Base-by-base conservation (phyloP, 2,329 filamentous ascomycete species). In the Sphaceloma murrayae region DNA sequence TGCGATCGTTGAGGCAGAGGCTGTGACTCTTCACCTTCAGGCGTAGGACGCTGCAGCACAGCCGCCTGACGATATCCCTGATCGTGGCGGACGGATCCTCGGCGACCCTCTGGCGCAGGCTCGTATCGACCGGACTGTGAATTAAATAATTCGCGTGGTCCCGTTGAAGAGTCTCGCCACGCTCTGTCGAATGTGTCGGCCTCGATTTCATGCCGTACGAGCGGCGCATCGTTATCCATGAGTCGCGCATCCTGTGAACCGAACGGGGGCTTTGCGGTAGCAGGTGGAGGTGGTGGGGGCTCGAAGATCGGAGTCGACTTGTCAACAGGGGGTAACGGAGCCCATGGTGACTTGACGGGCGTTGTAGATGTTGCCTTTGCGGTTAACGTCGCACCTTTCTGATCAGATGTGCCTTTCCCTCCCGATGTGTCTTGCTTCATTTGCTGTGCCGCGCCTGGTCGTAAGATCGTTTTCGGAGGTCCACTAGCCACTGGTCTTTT, bases 121-220 rank as follows among this genome's bases (percentile, higher is more conserved):
- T 96, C 89, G 54, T 94, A 94, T 40, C 86, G 81, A 13, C 89
- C 89, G 44, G 86, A 94, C 45, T 93, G 83, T n/a, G 89, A 94
- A 60, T 96, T 95, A 66, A 80, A 96, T 0, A 96, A 69, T 61
- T 96, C 88, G 46, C 84, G 73, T 49, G 77, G 79, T 8, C 73
- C 70, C 46, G 74, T 70, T 4, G 79, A 75, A 49, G 55, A 52
- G 36, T 94, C 86, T 55, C 83, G 75, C 80, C 85, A 94, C 24
- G 81, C 77, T 50, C 91, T 76, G 59, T 82, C 93, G 57, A 95
- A 96, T 52, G 94, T 89, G 61, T 96, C 91, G 0, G 88, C 84
- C 4, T 87, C 85, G 51, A 95, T 94, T 59, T 96, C 88, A 13
- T 40, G 36, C 57, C 86, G 85, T 0, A 82, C 73, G 17, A 69